A percentile compares a stretch with the other conserved stretches of the same genome.
phyloP scores from a whole-genome alignment of 2,329 filamentous ascomycete genomes.

The Neonectria neomacrospora region DNA sequence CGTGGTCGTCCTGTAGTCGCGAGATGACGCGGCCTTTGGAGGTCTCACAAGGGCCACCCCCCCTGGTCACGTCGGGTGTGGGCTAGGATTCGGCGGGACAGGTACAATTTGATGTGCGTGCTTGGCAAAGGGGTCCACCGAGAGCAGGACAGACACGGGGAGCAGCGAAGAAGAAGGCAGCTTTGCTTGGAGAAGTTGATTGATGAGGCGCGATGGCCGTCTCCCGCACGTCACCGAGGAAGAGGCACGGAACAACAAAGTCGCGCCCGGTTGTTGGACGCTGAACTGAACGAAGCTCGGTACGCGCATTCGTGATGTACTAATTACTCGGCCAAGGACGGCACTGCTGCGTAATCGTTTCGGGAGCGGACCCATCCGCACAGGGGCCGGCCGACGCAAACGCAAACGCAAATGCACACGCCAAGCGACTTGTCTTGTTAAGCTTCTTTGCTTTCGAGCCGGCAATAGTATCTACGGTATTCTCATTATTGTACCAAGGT shows the following conservation, averaged over 20 bases:
- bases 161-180: neutral
- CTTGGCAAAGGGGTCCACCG: constrained; percentile 18
- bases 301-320: no score
- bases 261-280: neutral
- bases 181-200: neutral
- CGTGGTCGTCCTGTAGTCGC: constrained; percentile 33
- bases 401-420: constrained; percentile 39
- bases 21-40: constrained; percentile 44
- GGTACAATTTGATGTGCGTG: constrained; percentile 6
- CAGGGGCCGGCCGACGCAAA: constrained; percentile 41
- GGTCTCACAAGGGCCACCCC: constrained; percentile 38
- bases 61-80: constrained; percentile 29
- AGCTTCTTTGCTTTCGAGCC: constrained; percentile 38
- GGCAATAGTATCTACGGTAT: no score
- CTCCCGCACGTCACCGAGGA: neutral
- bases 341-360: constrained; percentile 38
- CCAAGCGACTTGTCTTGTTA: constrained; percentile 44
- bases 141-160: constrained; percentile 7
- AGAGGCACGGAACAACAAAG: constrained; percentile 19
- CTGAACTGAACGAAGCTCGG: neutral
- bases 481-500: no score
- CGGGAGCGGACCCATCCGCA: constrained; percentile 33
- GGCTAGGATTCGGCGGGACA: constrained; percentile 13
- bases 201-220: neutral
- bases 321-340: constrained; percentile 11